These are phyloP conservation scores for Senna tora DNA, from an alignment of 306 rosid genomes.

Conservation along the genomic window DNA sequence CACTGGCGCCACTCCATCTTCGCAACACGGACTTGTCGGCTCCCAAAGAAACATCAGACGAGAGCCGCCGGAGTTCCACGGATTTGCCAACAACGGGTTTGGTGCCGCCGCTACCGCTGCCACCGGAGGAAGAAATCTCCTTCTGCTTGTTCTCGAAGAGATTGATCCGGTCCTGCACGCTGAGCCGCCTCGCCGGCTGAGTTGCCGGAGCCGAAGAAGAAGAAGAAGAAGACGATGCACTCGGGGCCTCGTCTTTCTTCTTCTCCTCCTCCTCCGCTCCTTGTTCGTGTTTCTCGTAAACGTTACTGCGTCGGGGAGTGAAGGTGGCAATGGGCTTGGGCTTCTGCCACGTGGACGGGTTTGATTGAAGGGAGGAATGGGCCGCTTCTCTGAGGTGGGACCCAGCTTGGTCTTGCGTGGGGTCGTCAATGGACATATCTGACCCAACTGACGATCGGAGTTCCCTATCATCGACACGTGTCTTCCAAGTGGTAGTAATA, in stretches of 20 bases:
- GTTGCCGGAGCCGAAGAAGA: constrained; percentile 34
- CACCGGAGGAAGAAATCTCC: constrained; percentile 40
- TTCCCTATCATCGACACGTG: constrained; percentile 48
- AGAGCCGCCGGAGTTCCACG: constrained; percentile 58
- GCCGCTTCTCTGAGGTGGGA: constrained; percentile 11
- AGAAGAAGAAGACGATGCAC: constrained; percentile 6
- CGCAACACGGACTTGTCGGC: constrained; percentile 52
- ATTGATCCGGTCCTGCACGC: constrained; percentile 73
- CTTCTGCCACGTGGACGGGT: constrained; percentile 48
- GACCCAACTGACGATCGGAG: constrained; percentile 59
- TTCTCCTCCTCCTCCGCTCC: constrained; percentile 37
- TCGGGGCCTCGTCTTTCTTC: constrained; percentile 35
- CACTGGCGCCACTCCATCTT: constrained; percentile 76
- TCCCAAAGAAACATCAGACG: constrained; percentile 50
- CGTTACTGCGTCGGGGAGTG: constrained; percentile 23
- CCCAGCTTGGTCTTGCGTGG: constrained; percentile 46
- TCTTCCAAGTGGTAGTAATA: constrained; percentile 47
- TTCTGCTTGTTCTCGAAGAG: constrained; percentile 76
- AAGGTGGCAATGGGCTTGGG: constrained; percentile 42
- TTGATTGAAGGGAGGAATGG: constrained; percentile 35
- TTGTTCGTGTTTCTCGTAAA: constrained; percentile 42
- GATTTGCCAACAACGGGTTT: constrained; percentile 61
- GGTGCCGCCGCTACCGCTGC: constrained; percentile 42
- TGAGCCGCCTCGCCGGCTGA: constrained; percentile 59
- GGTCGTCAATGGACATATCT: constrained; percentile 70